Conservation (phyloP, 202 grass and related monocot species). For the Sporobolus alterniflorus region DNA sequence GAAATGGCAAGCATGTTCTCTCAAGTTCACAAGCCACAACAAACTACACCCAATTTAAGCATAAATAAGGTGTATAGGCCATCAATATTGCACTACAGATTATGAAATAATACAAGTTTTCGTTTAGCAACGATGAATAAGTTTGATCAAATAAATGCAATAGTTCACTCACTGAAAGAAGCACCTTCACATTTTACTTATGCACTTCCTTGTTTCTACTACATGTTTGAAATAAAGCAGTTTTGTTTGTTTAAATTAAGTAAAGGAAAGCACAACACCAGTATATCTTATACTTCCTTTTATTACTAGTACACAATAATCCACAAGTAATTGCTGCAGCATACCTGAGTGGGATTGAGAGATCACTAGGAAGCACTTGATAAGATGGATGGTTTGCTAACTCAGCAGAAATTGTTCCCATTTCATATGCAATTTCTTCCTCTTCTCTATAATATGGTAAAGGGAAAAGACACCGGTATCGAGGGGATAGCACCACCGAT, state of each 20-base stretch:
- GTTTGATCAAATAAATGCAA: slow-evolving; percentile 1
- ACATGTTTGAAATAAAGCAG: slow-evolving; percentile 15
- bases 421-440: slow-evolving; percentile 41
- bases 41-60: background rate
- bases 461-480: slow-evolving; percentile 49
- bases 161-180: background rate
- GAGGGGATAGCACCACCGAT: slow-evolving; percentile 41
- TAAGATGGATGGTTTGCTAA: slow-evolving; percentile 47
- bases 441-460: slow-evolving; percentile 51
- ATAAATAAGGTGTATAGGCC: slow-evolving; percentile 4
- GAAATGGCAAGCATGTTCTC: background rate
- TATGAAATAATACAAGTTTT: background rate
- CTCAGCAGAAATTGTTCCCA: slow-evolving; percentile 36
- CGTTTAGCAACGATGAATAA: background rate
- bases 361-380: slow-evolving; percentile 31
- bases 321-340: background rate
- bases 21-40: background rate
- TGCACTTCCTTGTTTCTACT: slow-evolving; percentile 4
- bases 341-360: slow-evolving; percentile 66
- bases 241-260: background rate
- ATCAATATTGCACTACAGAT: background rate
- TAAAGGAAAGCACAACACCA: background rate
- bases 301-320: slow-evolving; percentile 1
- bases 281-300: slow-evolving; percentile 1
- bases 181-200: background rate